Conservation (phyloP, 202 grass and related monocot genomes). For the Saccharum hybrid region DNA sequence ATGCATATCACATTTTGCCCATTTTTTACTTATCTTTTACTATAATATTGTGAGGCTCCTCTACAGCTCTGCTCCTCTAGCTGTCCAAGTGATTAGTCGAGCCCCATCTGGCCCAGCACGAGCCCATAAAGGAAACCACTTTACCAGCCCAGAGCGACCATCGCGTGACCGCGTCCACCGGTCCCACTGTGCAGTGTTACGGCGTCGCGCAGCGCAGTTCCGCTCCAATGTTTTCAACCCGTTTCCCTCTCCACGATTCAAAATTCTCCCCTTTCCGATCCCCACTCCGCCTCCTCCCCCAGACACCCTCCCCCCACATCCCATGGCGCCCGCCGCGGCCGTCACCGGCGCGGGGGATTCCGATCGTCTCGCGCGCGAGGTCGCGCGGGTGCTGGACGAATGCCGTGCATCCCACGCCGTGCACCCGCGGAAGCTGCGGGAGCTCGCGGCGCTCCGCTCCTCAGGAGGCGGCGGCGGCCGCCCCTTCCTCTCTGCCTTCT, state of each 20-base stretch:
- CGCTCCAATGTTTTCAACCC: background rate
- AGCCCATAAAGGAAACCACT: background rate
- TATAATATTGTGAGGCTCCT: too few relatives aligned
- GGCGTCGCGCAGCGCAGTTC: background rate
- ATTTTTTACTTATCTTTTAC: too few relatives aligned
- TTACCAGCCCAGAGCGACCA: background rate
- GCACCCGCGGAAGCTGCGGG: slow-evolving; percentile 76
- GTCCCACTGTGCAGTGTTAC: background rate
- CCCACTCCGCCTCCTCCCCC: background rate
- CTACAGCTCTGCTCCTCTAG: too few relatives aligned
- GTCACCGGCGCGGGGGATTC: slow-evolving; percentile 37
- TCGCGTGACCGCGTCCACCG: background rate
- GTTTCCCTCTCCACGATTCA: slow-evolving; percentile 55
- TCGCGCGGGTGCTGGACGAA: slow-evolving; percentile 76
- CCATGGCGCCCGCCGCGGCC: slow-evolving; percentile 51
- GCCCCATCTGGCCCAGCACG: background rate
- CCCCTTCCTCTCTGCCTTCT: slow-evolving; percentile 71
- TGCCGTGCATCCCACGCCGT: slow-evolving; percentile 68
- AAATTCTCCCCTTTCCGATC: background rate
- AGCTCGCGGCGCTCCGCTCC: slow-evolving; percentile 64
- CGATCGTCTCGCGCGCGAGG: slow-evolving; percentile 47
- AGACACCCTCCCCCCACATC: background rate
- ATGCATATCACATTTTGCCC: too few relatives aligned
- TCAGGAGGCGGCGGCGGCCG: background rate
- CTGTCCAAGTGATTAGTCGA: too few relatives aligned